Evolutionary conservation across 371 early-diverging fungal species (phyloP), one percentile per base, ranked within the genome.

Genomic region (Furculomyces boomerangus): DNA sequence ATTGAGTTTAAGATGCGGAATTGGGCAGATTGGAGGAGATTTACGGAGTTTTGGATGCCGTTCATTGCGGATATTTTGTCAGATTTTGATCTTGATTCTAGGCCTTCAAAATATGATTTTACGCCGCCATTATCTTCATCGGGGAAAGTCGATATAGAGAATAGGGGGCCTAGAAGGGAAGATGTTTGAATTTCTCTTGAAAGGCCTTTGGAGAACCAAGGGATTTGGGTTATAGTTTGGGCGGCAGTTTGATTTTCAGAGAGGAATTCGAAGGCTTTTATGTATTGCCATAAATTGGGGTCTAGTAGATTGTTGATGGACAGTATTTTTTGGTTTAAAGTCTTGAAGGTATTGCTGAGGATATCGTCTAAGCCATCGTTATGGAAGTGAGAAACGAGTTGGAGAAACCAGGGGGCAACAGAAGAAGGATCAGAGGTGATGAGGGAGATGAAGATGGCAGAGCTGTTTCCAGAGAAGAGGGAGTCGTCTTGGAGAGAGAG

Each of bases 1-100:
- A 94, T 72, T 2, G 73, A 62, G 68, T 88, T 81, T 39, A 79
- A 61, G 1, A 87, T 65, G 26, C 68, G 68, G 63, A 86, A 81
- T 50, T 89, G 67, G 0, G 73, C 63, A 0, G 62, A 51, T 72
- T 88, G 71, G 25, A 59, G 28, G 8, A 44, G 25, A 53, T 72
- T 76, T 25, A 82, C 73, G 8, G 85, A 74, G 24, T 75, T 76
- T 28, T 93, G 72, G 26, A 94, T 61, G 0, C 78, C 75, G 16
- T 63, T 66, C 59, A 80, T 79, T n/a, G 78, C 64, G 24, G 79
- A 73, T 28, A 75, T 71, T 1, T 78, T 41, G 57, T 81, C 81
- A 1, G 70, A 71, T 20, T 61, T 61, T 56, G 65, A 74, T 40
- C 74, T 72, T 43, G 73, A 63, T 20, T 78, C 62, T 67, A 92